Conservation (phyloP, 225 moss, liverwort and hornwort species). For the Pseudoscleropodium purum region DNA sequence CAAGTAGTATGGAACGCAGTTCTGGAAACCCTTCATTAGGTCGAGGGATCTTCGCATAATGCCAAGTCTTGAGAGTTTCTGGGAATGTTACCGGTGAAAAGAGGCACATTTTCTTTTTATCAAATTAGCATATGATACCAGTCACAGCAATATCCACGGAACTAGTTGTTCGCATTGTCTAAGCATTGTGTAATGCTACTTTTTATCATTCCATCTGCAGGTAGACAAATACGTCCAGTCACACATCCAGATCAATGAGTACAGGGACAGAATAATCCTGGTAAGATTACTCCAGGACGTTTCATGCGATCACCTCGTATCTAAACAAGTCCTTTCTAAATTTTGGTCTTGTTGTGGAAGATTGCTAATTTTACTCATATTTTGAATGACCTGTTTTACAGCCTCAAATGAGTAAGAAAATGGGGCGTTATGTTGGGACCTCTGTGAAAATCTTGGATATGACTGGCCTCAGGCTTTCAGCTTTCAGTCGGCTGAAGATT, state of each 20-base stretch:
- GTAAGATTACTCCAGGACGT: slow-evolving; percentile 20
- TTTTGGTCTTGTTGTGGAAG: neutral
- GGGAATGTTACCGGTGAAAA: neutral
- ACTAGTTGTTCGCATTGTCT: neutral
- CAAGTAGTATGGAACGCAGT: neutral
- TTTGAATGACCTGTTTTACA: slow-evolving; percentile 12
- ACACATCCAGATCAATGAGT: slow-evolving; percentile 96
- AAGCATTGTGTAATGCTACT: neutral
- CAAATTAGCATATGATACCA: neutral
- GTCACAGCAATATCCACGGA: neutral
- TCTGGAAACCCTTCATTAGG: neutral
- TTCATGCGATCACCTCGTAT: neutral
- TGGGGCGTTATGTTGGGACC: slow-evolving; percentile 45
- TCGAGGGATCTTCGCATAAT: neutral
- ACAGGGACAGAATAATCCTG: slow-evolving; percentile 72
- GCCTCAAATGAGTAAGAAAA: slow-evolving; percentile 45
- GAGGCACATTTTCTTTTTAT: neutral
- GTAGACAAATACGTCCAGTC: slow-evolving; percentile 90
- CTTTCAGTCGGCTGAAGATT: slow-evolving; percentile 66
- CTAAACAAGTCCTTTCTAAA: neutral
- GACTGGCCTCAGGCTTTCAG: slow-evolving; percentile 95
- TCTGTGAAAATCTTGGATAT: slow-evolving; percentile 96
- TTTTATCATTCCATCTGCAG: slow-evolving; percentile 31
- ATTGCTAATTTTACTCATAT: neutral
- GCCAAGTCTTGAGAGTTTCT: neutral